A percentile compares a stretch with the other conserved stretches of the same genome.
Evolutionary conservation across 768 basidiomycete genomes (phyloP).

Genomic region (Podaxis sp.): DNA sequence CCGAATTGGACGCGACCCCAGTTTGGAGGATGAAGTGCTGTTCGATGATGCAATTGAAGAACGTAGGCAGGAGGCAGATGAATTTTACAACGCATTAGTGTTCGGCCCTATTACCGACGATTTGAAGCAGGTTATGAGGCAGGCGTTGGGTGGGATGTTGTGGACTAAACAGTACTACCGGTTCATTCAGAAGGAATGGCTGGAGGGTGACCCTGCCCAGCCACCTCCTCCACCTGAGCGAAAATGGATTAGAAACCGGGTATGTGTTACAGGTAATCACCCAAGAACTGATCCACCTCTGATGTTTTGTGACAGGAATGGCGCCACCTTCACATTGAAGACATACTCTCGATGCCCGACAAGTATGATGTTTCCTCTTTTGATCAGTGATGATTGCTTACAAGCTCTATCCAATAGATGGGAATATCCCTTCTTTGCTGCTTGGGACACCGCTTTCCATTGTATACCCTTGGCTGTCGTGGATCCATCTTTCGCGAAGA

Average conservation of each 20-base stretch:
- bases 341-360: conserved; percentile 98
- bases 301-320: conserved; percentile 57
- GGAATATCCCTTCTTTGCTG: conserved; percentile 99
- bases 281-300: not conserved
- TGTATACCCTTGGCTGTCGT: conserved; percentile 96
- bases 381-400: conserved; percentile 6
- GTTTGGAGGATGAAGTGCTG: conserved; percentile 77
- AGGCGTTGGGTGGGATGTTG: conserved; percentile 94
- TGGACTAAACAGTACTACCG: conserved; percentile 99
- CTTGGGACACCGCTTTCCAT: conserved; percentile 99
- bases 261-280: conserved; percentile 31
- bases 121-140: conserved; percentile 92
- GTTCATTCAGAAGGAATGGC: conserved; percentile 96
- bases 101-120: conserved; percentile 88
- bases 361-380: conserved; percentile 52
- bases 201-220: conserved; percentile 92
- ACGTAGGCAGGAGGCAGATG: conserved; percentile 88
- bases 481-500: conserved; percentile 94
- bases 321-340: conserved; percentile 93
- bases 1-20: conserved; percentile 69
- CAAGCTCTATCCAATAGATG: conserved; percentile 43
- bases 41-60: conserved; percentile 92
- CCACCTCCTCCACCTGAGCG: conserved; percentile 90
- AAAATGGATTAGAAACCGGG: conserved; percentile 79
- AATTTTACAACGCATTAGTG: conserved; percentile 84